Evolutionary conservation across 768 basidiomycete genomes (phyloP), one percentile per base, ranked within the genome.

Genomic region (Russula emetica): DNA sequence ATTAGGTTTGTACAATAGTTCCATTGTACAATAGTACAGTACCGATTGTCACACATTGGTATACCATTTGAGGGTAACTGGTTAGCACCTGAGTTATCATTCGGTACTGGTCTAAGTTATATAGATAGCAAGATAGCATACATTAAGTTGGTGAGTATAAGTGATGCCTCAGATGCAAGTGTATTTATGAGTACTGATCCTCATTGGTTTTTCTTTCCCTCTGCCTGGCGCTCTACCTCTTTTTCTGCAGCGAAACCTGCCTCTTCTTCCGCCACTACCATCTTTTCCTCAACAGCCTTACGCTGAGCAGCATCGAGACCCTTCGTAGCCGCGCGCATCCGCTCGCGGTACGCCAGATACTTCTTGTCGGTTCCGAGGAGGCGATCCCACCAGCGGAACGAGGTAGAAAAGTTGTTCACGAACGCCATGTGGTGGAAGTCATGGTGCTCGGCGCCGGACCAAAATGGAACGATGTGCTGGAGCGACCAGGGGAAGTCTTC

Each of bases 351-450:
- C 38, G 83, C 86, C 24, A 79, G 84, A 78, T 97, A 98, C 79
- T 92, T 93, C 75, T 80, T 75, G 71, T 99, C 96, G 0, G 96
- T 98, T 56, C 94, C 94, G 71, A 91, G 87, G 68, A 93, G 76
- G 64, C 82, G 82, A 75, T 98, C 96, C 75, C 90, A 92, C 88
- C 92, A 96, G 45, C 94, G 85, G 85, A 97, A 97, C 24, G 88
- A 91, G 8, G 94, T 95, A 10, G 92, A 90, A 74, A 83, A 96
- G 80, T 95, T 95, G 80, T 94, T 94, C 55, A 85, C 85, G 80
- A 94, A 96, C 4, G 90, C 87, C 90, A 94, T 91, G 77, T 99
- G 96, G 76, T 98, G 96, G 85, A 94, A 98, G 72, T 98, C 95
- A 74, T 97, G 95, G 77, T 96, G 93, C 71, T 98, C 96, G 0